These are phyloP conservation scores for Wickerhamomyces queroliae DNA, from an alignment of 805 yeast species.

Conservation along the genomic window DNA sequence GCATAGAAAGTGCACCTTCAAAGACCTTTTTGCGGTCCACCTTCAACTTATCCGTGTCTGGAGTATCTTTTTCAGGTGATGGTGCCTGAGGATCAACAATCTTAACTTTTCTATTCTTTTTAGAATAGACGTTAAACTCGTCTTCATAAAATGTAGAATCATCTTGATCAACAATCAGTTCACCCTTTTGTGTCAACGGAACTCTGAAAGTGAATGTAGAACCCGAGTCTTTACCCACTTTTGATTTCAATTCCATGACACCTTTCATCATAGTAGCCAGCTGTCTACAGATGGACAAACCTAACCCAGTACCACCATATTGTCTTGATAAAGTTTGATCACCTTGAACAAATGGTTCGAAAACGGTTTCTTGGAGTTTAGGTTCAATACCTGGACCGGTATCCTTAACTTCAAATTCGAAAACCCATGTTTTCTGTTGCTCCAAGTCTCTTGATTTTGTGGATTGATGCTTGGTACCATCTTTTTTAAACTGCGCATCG, in stretches of 20 bases:
- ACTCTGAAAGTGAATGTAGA: constrained; percentile 78
- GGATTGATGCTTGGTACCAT: constrained; percentile 12
- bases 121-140: constrained; percentile 55
- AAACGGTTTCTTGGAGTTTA: constrained; percentile 73
- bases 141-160: constrained; percentile 50
- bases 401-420: constrained; percentile 71
- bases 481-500: constrained; percentile 32
- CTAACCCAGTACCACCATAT: constrained; percentile 95
- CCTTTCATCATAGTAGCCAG: constrained; percentile 91
- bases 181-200: constrained; percentile 56
- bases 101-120: constrained; percentile 40
- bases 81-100: too few relatives aligned
- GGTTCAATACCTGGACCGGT: constrained; percentile 94
- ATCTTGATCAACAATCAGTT: constrained; percentile 22
- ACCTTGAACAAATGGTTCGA: constrained; percentile 96
- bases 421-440: constrained; percentile 30
- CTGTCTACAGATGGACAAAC: constrained; percentile 84
- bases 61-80: constrained; percentile 12
- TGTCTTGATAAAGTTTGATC: constrained; percentile 89
- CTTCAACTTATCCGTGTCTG: constrained; percentile 2
- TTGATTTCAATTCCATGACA: constrained; percentile 65
- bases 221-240: constrained; percentile 78
- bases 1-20: not conserved
- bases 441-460: constrained; percentile 18
- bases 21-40: not conserved